A percentile compares a stretch with the other conserved stretches of the same genome.
phyloP scores from a whole-genome alignment of 2,329 filamentous ascomycete species.

The Fusarium sp. region DNA sequence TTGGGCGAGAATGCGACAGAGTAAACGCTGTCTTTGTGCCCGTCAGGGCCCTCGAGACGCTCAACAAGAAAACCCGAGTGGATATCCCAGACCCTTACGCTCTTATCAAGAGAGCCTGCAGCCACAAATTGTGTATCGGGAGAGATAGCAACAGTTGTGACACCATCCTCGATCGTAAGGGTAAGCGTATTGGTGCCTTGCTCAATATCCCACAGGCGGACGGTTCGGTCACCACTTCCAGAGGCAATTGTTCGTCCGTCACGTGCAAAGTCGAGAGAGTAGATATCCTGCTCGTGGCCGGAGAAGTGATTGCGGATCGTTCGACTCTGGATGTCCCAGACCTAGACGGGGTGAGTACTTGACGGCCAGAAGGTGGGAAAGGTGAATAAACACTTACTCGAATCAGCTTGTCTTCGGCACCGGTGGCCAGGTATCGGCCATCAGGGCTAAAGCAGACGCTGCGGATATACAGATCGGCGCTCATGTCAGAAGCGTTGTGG shows the following conservation, averaged over 20 bases:
- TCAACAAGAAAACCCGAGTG: constrained; percentile 89
- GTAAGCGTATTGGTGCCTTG: constrained; percentile 86
- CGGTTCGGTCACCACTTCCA: constrained; percentile 93
- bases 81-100: constrained; percentile 97
- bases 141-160: constrained; percentile 97
- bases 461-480: constrained; percentile 95
- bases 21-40: constrained; percentile 97
- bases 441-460: constrained; percentile 99
- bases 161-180: constrained; percentile 94
- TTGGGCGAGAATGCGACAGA: constrained; percentile 96
- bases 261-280: constrained; percentile 94
- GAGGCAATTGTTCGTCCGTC: constrained; percentile 96
- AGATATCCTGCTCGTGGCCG: constrained; percentile 99
- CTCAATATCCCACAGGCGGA: constrained; percentile 96
- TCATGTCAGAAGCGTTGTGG: constrained; percentile 82
- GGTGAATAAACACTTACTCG: constrained; percentile 72
- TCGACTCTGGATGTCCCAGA: constrained; percentile 92
- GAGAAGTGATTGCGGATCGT: constrained; percentile 93
- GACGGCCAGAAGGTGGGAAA: background rate
- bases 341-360: constrained; percentile 66
- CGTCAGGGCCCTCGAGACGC: constrained; percentile 91
- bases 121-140: constrained; percentile 95
- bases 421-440: constrained; percentile 92
- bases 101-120: constrained; percentile 96
- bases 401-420: constrained; percentile 98